Percentiles rank a stretch among this genome's conserved stretches.
Conservation (phyloP, 495 filamentous ascomycete genomes). For the Aspergillus bridgeri region DNA sequence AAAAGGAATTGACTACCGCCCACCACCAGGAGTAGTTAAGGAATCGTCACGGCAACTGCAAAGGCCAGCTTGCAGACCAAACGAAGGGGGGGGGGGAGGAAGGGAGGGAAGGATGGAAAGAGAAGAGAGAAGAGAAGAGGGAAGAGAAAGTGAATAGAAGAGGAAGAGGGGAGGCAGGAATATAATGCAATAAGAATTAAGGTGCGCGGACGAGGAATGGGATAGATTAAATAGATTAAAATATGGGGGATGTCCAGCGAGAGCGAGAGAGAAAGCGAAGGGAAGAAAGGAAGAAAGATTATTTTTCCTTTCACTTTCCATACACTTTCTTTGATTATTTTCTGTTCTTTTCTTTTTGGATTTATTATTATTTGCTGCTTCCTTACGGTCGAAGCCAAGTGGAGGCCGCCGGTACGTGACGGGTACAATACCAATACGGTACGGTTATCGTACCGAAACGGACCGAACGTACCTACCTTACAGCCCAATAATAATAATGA, state of each 20-base stretch:
- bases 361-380: background rate
- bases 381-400: too few species aligned
- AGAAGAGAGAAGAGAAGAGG: constrained; percentile 4
- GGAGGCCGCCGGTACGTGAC: background rate
- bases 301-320: background rate
- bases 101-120: constrained; percentile 1
- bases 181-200: background rate
- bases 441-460: background rate
- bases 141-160: background rate
- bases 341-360: background rate
- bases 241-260: background rate
- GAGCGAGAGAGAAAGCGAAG: too few species aligned
- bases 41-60: constrained; percentile 16
- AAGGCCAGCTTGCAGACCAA: constrained; percentile 30
- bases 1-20: constrained; percentile 2
- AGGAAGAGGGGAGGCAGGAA: background rate
- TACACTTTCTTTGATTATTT: background rate
- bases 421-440: background rate
- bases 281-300: too few species aligned
- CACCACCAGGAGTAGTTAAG: constrained; percentile 1
- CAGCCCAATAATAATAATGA: too few species aligned
- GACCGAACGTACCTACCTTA: too few species aligned
- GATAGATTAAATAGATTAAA: background rate
- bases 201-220: too few species aligned
- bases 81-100: constrained; percentile 11